These are phyloP conservation scores for Brassica incana DNA, from an alignment of 345 rosid genomes.

Conservation along the genomic window DNA sequence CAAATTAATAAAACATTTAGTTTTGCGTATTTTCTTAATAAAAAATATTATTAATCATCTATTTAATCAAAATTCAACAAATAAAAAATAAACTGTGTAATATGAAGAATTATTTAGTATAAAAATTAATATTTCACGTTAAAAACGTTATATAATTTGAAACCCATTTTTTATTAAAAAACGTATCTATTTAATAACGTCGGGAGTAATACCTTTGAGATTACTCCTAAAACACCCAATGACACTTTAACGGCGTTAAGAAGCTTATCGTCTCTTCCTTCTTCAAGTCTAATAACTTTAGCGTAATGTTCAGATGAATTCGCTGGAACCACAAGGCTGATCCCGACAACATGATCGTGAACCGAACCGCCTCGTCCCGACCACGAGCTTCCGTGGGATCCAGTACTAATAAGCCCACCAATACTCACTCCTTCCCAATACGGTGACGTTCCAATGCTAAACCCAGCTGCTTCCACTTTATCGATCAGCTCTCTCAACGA, in stretches of 20 bases:
- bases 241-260: conserved; percentile 77
- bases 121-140: too few relatives aligned
- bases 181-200: too few relatives aligned
- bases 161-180: too few relatives aligned
- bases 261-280: conserved; percentile 49
- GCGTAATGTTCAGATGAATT: conserved; percentile 60
- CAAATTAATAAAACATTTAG: too few relatives aligned
- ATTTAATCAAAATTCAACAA: too few relatives aligned
- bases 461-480: conserved; percentile 59
- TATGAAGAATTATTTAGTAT: background rate
- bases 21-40: too few relatives aligned
- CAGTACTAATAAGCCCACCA: conserved; percentile 81
- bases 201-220: conserved; percentile 65
- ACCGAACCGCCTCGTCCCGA: conserved; percentile 91
- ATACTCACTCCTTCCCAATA: conserved; percentile 95
- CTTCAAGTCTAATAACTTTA: conserved; percentile 51
- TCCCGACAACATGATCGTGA: conserved; percentile 79
- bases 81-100: too few relatives aligned
- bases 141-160: background rate
- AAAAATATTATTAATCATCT: too few relatives aligned
- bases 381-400: conserved; percentile 96
- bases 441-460: conserved; percentile 73
- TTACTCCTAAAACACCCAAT: conserved; percentile 69
- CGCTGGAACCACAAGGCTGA: conserved; percentile 66
- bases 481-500: conserved; percentile 44